A percentile compares a stretch with the other conserved stretches of the same genome.
phyloP scores from a whole-genome alignment of 768 basidiomycete genomes.

The Chiua virens region DNA sequence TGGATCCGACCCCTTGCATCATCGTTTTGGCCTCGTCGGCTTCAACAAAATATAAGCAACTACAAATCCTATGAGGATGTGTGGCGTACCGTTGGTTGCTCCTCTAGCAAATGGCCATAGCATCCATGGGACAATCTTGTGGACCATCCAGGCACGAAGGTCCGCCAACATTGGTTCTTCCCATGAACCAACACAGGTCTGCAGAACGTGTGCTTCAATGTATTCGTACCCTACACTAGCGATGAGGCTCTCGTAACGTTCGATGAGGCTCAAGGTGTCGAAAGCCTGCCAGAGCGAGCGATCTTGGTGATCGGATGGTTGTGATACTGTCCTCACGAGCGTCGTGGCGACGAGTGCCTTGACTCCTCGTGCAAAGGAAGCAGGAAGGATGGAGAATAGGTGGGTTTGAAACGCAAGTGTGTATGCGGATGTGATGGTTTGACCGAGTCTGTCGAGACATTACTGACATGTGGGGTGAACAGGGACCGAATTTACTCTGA shows the following conservation, averaged over 20 bases:
- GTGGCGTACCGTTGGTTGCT: conserved; percentile 51
- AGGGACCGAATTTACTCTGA: conserved; percentile 48
- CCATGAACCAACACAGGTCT: conserved; percentile 71
- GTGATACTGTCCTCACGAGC: conserved; percentile 33
- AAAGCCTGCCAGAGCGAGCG: conserved; percentile 55
- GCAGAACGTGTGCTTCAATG: conserved; percentile 73
- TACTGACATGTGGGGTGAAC: not conserved
- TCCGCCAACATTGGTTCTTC: conserved; percentile 57
- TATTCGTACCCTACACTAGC: conserved; percentile 83
- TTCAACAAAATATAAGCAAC: conserved; percentile 27
- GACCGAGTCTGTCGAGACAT: conserved; percentile 49
- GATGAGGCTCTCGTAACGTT: conserved; percentile 82
- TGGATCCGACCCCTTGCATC: conserved; percentile 74
- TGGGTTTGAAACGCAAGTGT: conserved; percentile 71
- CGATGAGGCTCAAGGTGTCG: conserved; percentile 70
- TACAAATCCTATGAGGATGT: conserved; percentile 1
- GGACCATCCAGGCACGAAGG: conserved; percentile 75
- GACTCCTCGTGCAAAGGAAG: conserved; percentile 66
- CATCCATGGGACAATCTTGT: conserved; percentile 85
- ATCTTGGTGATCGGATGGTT: conserved; percentile 32
- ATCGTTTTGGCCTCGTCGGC: conserved; percentile 69
- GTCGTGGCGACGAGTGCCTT: conserved; percentile 64
- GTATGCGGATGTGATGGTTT: conserved; percentile 59
- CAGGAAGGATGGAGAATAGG: conserved; percentile 69
- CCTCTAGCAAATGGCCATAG: conserved; percentile 72